phyloP scores from a whole-genome alignment of 805 yeast species.

The Phaffomyces antillensis region DNA sequence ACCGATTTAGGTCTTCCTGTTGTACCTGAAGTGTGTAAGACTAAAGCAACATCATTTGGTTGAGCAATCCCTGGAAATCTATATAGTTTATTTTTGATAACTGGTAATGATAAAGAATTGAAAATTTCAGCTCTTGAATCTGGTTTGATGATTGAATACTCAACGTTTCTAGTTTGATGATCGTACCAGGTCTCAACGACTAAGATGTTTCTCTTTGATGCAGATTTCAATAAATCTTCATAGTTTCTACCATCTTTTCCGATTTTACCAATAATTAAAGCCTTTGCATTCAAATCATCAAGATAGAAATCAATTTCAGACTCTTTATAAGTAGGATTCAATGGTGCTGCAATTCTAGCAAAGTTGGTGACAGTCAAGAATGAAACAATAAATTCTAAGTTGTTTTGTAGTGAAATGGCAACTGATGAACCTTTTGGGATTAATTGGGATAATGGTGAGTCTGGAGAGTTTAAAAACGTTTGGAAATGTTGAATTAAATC shows the following conservation, averaged over 20 bases:
- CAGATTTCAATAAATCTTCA: slow-evolving; percentile 43
- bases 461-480: slow-evolving; percentile 33
- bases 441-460: slow-evolving; percentile 33
- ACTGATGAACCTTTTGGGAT: slow-evolving; percentile 37
- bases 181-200: slow-evolving; percentile 49
- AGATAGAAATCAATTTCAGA: slow-evolving; percentile 59
- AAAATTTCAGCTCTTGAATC: slow-evolving; percentile 22
- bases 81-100: slow-evolving; percentile 23
- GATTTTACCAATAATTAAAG: slow-evolving; percentile 45
- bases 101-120: slow-evolving; percentile 23
- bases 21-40: slow-evolving; percentile 69
- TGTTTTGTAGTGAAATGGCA: slow-evolving; percentile 56
- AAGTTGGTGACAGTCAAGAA: slow-evolving; percentile 53
- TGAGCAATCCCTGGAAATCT: slow-evolving; percentile 36
- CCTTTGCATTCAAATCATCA: slow-evolving; percentile 49
- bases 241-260: slow-evolving; percentile 33
- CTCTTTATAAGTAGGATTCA: slow-evolving; percentile 56
- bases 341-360: slow-evolving; percentile 58
- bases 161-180: slow-evolving; percentile 33
- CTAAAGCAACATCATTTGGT: slow-evolving; percentile 52
- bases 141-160: slow-evolving; percentile 28
- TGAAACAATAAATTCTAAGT: slow-evolving; percentile 48
- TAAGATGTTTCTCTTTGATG: slow-evolving; percentile 38
- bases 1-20: slow-evolving; percentile 75
- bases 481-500: slow-evolving; percentile 42